Evolutionary conservation across 129 eudicot species (phyloP).

Genomic region (sunflower (Helianthus annuus)): HanXRQr2.0-SUNRISE NC_035441.2:140057743-140058242

Average conservation of each 20-base stretch:
- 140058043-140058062: too few species aligned
- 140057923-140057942: not conserved
- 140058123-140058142: too few species aligned
- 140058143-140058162: too few species aligned
- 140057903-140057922: not conserved
- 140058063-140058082: not conserved
- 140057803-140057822: not conserved
- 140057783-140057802: not conserved
- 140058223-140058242: too few species aligned
- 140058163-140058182: too few species aligned
- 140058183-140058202: too few species aligned
- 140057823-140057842: not conserved
- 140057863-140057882: constrained; percentile 2
- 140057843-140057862: not conserved
- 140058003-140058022: not conserved
- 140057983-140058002: not conserved
- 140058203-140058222: too few species aligned
- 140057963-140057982: not conserved
- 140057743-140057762: not conserved
- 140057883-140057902: not conserved
- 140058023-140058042: not conserved
- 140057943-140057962: not conserved
- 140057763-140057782: not conserved
- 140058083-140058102: not conserved
- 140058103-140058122: not conserved